These are phyloP conservation scores for Calonectria multiphialidica DNA, from an alignment of 2,329 filamentous ascomycete genomes.

Conservation along the genomic window DNA sequence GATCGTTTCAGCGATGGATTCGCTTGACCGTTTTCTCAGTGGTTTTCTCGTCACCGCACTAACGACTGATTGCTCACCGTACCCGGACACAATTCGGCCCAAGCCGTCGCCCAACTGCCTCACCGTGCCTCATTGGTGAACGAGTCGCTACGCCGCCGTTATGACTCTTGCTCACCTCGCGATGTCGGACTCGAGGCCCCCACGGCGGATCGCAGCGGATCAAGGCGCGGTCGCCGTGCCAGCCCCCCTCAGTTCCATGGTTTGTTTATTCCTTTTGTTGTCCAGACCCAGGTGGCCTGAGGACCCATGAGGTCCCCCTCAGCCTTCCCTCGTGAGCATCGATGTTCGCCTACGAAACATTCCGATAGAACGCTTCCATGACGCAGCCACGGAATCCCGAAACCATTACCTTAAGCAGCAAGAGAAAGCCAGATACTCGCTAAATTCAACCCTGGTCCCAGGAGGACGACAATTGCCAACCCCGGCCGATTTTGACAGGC, in stretches of 20 bases:
- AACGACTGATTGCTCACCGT: conserved; percentile 33
- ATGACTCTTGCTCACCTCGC: conserved; percentile 40
- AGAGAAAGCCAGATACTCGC: conserved; percentile 22
- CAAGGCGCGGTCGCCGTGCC: conserved; percentile 23
- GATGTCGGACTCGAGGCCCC: conserved; percentile 30
- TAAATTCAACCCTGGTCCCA: conserved; percentile 28
- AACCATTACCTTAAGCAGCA: conserved; percentile 29
- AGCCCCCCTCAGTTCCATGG: conserved; percentile 28
- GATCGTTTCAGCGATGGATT: conserved; percentile 31
- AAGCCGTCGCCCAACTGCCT: conserved; percentile 37
- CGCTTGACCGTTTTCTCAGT: conserved; percentile 30
- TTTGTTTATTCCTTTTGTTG: conserved; percentile 22
- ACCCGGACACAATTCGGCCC: conserved; percentile 32
- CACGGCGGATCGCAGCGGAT: conserved; percentile 31
- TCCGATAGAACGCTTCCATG: conserved; percentile 27
- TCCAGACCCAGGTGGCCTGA: conserved; percentile 25
- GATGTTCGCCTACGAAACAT: conserved; percentile 27
- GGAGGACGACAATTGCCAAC: conserved; percentile 16
- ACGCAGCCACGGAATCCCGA: conserved; percentile 32
- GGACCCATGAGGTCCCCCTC: conserved; percentile 23
- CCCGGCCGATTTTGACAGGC: conserved; percentile 26
- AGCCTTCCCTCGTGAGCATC: conserved; percentile 23
- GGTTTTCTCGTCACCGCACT: conserved; percentile 35
- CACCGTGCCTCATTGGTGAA: conserved; percentile 39
- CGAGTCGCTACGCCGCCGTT: conserved; percentile 38